A percentile compares a stretch with the other conserved stretches of the same genome.
phyloP scores from a whole-genome alignment of 2,329 filamentous ascomycete genomes.

The Coniella vitis region DNA sequence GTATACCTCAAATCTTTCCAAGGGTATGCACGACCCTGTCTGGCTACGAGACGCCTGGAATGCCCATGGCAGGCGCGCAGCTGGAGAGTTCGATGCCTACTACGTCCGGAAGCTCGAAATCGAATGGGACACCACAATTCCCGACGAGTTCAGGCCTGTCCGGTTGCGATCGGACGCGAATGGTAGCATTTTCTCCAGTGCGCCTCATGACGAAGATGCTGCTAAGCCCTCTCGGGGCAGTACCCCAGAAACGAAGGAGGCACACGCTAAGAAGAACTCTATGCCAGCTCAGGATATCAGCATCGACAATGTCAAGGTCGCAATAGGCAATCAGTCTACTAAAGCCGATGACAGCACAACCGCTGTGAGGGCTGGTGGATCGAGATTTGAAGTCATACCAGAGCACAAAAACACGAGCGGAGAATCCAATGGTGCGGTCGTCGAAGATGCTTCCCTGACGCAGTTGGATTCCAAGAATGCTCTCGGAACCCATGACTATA shows the following conservation, averaged over 20 bases:
- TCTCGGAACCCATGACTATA: no score
- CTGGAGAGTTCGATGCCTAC: conserved; percentile 44
- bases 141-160: conserved; percentile 10
- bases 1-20: conserved; percentile 36
- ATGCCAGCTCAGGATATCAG: no score
- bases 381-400: no score
- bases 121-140: conserved; percentile 34
- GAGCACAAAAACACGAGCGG: no score
- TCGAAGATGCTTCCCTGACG: no score
- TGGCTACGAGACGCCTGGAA: conserved; percentile 47
- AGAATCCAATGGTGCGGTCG: no score
- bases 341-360: neutral
- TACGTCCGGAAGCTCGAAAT: conserved; percentile 37
- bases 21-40: conserved; percentile 43
- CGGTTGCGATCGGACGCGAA: conserved; percentile 1
- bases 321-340: neutral
- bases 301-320: no score
- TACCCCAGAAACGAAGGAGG: neutral
- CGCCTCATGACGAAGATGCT: neutral
- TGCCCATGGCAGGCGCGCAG: conserved; percentile 41
- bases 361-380: no score
- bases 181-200: neutral
- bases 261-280: no score
- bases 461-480: no score
- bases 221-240: neutral